Evolutionary conservation across 306 rosid species (phyloP).

Genomic region (Inga laurina): DNA sequence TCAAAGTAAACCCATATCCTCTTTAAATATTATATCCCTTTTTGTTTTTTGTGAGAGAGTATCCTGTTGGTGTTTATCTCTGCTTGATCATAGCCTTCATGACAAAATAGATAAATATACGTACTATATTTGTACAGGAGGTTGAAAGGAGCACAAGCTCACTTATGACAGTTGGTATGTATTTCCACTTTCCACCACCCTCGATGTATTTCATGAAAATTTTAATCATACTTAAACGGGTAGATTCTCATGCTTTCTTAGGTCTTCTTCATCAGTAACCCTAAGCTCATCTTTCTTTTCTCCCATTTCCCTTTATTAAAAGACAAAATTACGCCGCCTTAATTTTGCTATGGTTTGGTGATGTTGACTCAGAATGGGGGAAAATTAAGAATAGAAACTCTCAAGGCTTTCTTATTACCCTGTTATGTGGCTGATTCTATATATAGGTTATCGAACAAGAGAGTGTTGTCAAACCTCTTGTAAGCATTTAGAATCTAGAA

Average conservation of each 20-base stretch:
- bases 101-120: neutral
- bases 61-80: neutral
- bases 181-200: too few relatives aligned
- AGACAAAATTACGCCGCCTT: neutral
- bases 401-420: neutral
- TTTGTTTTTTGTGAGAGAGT: too few relatives aligned
- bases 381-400: neutral
- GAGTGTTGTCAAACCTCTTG: neutral
- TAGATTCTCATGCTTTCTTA: neutral
- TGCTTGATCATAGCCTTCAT: neutral
- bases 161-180: too few relatives aligned
- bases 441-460: too few relatives aligned
- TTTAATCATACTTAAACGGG: too few relatives aligned
- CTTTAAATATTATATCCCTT: neutral
- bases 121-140: constrained; percentile 55
- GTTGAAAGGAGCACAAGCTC: constrained; percentile 84
- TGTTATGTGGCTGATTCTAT: neutral
- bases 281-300: neutral
- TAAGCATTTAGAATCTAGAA: neutral
- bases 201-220: too few relatives aligned
- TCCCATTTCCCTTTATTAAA: neutral
- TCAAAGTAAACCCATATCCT: neutral
- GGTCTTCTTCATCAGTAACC: neutral
- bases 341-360: neutral
- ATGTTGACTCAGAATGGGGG: neutral